A percentile compares a stretch with the other conserved stretches of the same genome.
Conservation (phyloP, 2,329 filamentous ascomycete species). For the Amphichorda felina region DNA sequence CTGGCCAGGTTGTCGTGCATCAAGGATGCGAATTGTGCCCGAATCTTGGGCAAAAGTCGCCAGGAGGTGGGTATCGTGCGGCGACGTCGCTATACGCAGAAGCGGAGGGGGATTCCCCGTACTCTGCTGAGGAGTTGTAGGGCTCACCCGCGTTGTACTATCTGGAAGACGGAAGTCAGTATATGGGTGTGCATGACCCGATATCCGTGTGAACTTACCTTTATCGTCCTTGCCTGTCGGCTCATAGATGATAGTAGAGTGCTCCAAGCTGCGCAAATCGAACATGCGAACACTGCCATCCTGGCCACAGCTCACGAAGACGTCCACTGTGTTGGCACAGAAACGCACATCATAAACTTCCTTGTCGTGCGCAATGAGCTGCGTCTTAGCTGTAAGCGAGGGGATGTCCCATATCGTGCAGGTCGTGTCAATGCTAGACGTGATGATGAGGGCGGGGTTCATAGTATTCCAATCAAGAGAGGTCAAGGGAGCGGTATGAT, state of each 20-base stretch:
- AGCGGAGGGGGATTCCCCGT: constrained; percentile 65
- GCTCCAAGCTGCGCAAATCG: constrained; percentile 87
- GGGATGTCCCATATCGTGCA: constrained; percentile 99
- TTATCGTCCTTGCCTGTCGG: constrained; percentile 76
- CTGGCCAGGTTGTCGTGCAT: constrained; percentile 91
- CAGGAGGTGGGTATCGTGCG: constrained; percentile 87
- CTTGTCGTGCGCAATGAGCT: constrained; percentile 96
- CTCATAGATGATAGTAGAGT: constrained; percentile 98
- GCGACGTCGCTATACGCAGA: constrained; percentile 75
- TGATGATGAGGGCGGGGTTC: constrained; percentile 94
- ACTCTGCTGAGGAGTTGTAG: constrained; percentile 65
- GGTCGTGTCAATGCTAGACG: constrained; percentile 95
- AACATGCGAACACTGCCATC: constrained; percentile 99
- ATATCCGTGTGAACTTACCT: constrained; percentile 32
- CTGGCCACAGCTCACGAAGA: constrained; percentile 95
- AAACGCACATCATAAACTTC: constrained; percentile 98
- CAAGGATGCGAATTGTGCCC: constrained; percentile 83
- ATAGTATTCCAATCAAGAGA: constrained; percentile 98
- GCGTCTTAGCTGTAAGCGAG: constrained; percentile 92
- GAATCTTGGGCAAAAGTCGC: constrained; percentile 97
- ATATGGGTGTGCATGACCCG: neutral
- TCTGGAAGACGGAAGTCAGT: neutral
- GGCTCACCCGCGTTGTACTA: constrained; percentile 50
- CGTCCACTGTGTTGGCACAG: constrained; percentile 95
- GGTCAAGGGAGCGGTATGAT: constrained; percentile 92